A percentile compares a stretch with the other conserved stretches of the same genome.
Evolutionary conservation across 2,329 filamentous ascomycete species (phyloP).

Genomic region (Aspergillus nomiae): DNA sequence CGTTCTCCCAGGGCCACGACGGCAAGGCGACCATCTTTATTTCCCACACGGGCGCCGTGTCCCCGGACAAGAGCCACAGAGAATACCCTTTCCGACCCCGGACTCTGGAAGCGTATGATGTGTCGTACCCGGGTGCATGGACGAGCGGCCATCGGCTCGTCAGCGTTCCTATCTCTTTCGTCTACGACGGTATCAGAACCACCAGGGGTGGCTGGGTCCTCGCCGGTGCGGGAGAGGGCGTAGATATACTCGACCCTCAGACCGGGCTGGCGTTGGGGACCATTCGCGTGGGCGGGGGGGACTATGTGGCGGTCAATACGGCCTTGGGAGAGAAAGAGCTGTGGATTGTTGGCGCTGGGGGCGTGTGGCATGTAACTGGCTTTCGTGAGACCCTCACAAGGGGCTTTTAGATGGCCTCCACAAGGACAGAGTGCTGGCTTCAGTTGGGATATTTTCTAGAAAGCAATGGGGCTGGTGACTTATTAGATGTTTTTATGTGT

Average conservation of each 20-base stretch:
- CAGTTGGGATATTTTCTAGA: background rate
- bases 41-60: background rate
- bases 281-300: background rate
- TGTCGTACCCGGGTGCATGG: background rate
- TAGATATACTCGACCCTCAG: background rate
- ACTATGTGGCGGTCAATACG: background rate
- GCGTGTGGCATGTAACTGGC: background rate
- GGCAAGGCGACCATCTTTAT: background rate
- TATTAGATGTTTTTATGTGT: background rate
- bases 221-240: background rate
- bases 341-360: background rate
- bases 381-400: background rate
- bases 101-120: background rate
- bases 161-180: background rate
- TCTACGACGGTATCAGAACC: background rate
- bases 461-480: background rate
- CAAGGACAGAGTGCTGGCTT: background rate
- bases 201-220: background rate
- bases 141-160: background rate
- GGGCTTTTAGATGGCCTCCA: background rate
- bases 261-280: background rate
- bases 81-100: background rate
- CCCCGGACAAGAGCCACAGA: background rate
- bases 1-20: background rate
- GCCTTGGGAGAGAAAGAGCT: background rate